phyloP scores from a whole-genome alignment of 352 stramenopile species.

The Phytophthora syringae region DNA sequence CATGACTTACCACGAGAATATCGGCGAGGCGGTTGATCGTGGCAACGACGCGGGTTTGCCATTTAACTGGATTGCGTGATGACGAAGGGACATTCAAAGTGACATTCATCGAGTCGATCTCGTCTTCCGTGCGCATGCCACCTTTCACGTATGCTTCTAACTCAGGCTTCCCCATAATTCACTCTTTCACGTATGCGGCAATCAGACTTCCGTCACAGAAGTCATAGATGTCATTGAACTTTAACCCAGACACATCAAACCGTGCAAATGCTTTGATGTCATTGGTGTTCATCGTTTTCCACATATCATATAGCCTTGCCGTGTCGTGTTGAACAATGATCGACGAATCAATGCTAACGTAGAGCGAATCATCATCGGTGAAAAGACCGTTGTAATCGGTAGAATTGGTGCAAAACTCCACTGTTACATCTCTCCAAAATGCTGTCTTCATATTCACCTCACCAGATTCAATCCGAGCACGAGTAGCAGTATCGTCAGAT shows the following conservation, averaged over 20 bases:
- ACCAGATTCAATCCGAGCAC: not conserved
- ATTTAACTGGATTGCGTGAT: not conserved
- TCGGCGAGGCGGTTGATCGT: not conserved
- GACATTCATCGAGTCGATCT: not conserved
- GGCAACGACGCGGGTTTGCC: not conserved
- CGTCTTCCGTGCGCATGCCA: not conserved
- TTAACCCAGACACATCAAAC: not conserved
- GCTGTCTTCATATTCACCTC: not conserved
- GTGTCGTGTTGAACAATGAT: not conserved
- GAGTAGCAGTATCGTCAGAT: not conserved
- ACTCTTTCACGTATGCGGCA: not conserved
- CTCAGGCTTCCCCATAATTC: not conserved
- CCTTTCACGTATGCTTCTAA: not conserved
- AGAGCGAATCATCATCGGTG: not conserved
- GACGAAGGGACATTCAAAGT: not conserved
- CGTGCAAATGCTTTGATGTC: not conserved
- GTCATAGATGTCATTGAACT: not conserved
- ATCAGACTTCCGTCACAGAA: not conserved
- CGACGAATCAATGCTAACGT: not conserved
- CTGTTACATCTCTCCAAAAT: not conserved
- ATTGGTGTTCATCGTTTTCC: not conserved
- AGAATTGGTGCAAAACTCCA: not conserved
- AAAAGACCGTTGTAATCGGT: not conserved
- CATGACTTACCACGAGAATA: not conserved
- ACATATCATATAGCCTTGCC: not conserved